These are phyloP conservation scores for Hyaloscypha finlandica DNA, from an alignment of 495 filamentous ascomycete genomes.

Conservation along the genomic window DNA sequence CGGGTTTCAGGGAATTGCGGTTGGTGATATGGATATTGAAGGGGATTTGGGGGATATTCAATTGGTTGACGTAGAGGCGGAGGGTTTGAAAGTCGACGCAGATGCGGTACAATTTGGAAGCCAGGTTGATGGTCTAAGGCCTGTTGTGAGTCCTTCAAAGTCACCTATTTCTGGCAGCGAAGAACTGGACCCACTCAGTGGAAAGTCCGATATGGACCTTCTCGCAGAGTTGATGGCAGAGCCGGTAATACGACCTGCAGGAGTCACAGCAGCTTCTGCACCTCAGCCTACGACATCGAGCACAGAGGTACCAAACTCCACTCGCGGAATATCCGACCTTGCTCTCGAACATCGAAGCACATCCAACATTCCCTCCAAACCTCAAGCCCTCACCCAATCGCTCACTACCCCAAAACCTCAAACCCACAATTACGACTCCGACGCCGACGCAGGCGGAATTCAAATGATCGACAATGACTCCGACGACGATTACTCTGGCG, in stretches of 20 bases:
- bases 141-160: neutral
- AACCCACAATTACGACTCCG: slow-evolving; percentile 33
- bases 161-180: neutral
- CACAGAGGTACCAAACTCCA: neutral
- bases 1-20: slow-evolving; percentile 50
- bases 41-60: slow-evolving; percentile 37
- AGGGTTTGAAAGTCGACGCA: neutral
- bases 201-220: slow-evolving; percentile 1
- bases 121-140: neutral
- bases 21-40: slow-evolving; percentile 45
- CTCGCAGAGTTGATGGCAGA: slow-evolving; percentile 3
- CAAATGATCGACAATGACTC: slow-evolving; percentile 55
- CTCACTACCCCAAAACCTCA: neutral
- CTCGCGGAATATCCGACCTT: neutral
- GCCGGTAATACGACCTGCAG: neutral
- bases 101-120: neutral
- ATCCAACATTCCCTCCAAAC: neutral
- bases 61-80: slow-evolving; percentile 17
- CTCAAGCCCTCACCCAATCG: neutral
- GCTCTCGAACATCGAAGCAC: neutral
- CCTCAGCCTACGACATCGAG: neutral
- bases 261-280: neutral
- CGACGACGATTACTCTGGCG: slow-evolving; percentile 36
- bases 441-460: slow-evolving; percentile 44
- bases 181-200: neutral